These are phyloP conservation scores for Boletus coccyginus DNA, from an alignment of 768 basidiomycete species.

Conservation along the genomic window DNA sequence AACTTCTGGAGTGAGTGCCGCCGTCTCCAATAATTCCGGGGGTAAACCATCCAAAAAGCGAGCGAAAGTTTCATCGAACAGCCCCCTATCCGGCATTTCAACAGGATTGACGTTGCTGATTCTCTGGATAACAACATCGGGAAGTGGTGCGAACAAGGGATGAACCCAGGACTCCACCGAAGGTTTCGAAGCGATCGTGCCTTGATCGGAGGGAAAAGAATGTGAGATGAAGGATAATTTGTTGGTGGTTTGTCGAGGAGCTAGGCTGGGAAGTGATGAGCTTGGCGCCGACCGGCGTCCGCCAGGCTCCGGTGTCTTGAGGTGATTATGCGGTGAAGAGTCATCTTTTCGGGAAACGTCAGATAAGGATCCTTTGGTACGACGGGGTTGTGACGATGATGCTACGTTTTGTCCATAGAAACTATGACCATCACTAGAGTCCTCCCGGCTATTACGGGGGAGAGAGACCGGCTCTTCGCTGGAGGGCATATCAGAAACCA, in stretches of 20 bases:
- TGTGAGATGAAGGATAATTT: slow-evolving; percentile 46
- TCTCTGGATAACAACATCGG: slow-evolving; percentile 51
- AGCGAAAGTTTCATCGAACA: slow-evolving; percentile 49
- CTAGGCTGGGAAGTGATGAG: slow-evolving; percentile 23
- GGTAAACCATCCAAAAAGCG: slow-evolving; percentile 51
- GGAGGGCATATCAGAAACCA: slow-evolving; percentile 40
- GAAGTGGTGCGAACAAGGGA: slow-evolving; percentile 58
- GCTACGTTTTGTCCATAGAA: slow-evolving; percentile 51
- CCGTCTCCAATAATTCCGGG: slow-evolving; percentile 57
- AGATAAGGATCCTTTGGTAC: slow-evolving; percentile 25
- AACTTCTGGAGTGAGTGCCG: slow-evolving; percentile 50
- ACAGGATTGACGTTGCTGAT: slow-evolving; percentile 51
- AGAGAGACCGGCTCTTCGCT: slow-evolving; percentile 29
- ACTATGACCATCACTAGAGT: slow-evolving; percentile 34
- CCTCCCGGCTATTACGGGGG: slow-evolving; percentile 18
- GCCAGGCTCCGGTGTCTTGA: slow-evolving; percentile 24
- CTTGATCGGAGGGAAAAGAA: slow-evolving; percentile 37
- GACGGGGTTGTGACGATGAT: slow-evolving; percentile 30
- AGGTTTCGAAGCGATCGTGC: slow-evolving; percentile 37
- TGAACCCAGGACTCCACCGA: slow-evolving; percentile 59
- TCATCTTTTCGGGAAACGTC: slow-evolving; percentile 18
- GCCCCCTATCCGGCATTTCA: slow-evolving; percentile 57
- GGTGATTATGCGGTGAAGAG: slow-evolving; percentile 11
- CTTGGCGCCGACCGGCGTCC: slow-evolving; percentile 16
- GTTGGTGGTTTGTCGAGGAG: slow-evolving; percentile 23